Evolutionary conservation across 768 basidiomycete genomes (phyloP).

Genomic region (Coprinellus micaceus): DNA sequence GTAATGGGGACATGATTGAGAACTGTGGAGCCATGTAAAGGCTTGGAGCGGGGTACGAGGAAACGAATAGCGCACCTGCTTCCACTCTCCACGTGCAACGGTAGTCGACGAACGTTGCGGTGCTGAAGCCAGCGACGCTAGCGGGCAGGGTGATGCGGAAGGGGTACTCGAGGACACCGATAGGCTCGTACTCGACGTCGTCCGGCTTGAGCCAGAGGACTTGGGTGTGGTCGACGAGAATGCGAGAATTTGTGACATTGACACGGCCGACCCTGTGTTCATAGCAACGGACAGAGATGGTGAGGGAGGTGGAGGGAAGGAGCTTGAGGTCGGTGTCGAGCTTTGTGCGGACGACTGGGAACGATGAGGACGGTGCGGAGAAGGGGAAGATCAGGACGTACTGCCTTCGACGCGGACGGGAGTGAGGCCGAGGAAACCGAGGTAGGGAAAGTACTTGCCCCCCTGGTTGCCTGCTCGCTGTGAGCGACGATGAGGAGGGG

Average conservation of each 20-base stretch:
- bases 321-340: constrained; percentile 68
- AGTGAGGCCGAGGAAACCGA: constrained; percentile 78
- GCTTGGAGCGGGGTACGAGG: constrained; percentile 13
- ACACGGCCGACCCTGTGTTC: constrained; percentile 68
- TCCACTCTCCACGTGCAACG: constrained; percentile 81
- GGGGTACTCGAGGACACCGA: constrained; percentile 65
- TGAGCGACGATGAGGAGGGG: constrained; percentile 9
- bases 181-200: constrained; percentile 50
- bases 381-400: constrained; percentile 29
- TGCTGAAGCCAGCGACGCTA: constrained; percentile 60
- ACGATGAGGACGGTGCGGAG: constrained; percentile 11
- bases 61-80: constrained; percentile 50
- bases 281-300: constrained; percentile 79
- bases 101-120: constrained; percentile 72
- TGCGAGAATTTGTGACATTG: constrained; percentile 53
- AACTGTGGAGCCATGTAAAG: constrained; percentile 38
- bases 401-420: constrained; percentile 76
- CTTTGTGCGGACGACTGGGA: constrained; percentile 62
- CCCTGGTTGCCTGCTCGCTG: constrained; percentile 54
- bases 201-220: constrained; percentile 68
- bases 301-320: constrained; percentile 62
- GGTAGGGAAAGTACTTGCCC: constrained; percentile 68
- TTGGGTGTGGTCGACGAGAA: constrained; percentile 65
- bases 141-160: constrained; percentile 70
- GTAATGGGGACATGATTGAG: constrained; percentile 63